A percentile compares a stretch with the other conserved stretches of the same genome.
These are phyloP conservation scores for Nitzschia sp. DNA, from an alignment of 108 stramenopile genomes.

Conservation along the genomic window DNA sequence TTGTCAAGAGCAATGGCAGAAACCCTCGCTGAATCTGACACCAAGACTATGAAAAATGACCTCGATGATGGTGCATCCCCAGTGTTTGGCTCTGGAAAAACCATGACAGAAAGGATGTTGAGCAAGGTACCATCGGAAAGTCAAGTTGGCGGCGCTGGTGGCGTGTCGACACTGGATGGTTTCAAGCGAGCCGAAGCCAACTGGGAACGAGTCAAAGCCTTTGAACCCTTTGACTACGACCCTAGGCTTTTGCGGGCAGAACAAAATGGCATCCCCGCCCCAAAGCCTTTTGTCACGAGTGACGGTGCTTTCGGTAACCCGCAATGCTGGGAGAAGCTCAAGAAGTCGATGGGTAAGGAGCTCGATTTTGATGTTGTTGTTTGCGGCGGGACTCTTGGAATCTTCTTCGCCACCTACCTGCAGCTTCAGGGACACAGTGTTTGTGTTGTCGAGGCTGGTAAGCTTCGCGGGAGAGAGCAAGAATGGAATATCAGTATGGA, in stretches of 20 bases:
- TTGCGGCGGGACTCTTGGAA: slow-evolving; percentile 92
- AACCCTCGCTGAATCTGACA: neutral
- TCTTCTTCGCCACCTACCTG: slow-evolving; percentile 87
- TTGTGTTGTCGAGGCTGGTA: slow-evolving; percentile 81
- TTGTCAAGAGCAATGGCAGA: neutral
- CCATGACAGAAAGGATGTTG: slow-evolving; percentile 32
- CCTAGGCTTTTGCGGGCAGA: slow-evolving; percentile 22
- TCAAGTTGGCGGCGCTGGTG: slow-evolving; percentile 73
- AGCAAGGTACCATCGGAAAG: slow-evolving; percentile 26
- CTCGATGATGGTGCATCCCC: neutral
- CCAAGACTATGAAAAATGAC: neutral
- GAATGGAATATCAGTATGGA: slow-evolving; percentile 94
- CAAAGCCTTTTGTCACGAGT: slow-evolving; percentile 60
- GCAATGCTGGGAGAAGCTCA: slow-evolving; percentile 66
- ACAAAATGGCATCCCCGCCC: slow-evolving; percentile 42
- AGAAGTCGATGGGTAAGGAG: slow-evolving; percentile 29
- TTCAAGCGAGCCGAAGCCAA: slow-evolving; percentile 69
- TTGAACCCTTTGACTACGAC: slow-evolving; percentile 62
- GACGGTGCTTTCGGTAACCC: slow-evolving; percentile 71
- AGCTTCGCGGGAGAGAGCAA: slow-evolving; percentile 84
- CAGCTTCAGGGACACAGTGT: slow-evolving; percentile 75
- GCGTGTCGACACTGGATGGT: slow-evolving; percentile 63
- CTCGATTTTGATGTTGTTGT: slow-evolving; percentile 85
- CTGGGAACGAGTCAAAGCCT: slow-evolving; percentile 64
- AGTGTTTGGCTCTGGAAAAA: slow-evolving; percentile 16